These are phyloP conservation scores for Colletotrichum trifolii DNA, from an alignment of 2,329 filamentous ascomycete genomes.

Conservation along the genomic window DNA sequence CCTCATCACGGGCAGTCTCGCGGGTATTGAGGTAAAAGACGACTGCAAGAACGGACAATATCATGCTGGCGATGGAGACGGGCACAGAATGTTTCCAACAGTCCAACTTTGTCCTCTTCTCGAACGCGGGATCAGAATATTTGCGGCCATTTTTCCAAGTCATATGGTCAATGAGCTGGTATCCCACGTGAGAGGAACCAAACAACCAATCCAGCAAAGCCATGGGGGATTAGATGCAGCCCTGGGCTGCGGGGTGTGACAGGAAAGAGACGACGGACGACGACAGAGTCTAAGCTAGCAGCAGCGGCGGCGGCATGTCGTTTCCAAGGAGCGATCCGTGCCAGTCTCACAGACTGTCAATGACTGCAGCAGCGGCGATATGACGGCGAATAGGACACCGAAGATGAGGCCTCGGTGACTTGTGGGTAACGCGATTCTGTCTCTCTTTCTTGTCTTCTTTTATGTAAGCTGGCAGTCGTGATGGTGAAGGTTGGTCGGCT, in stretches of 20 bases:
- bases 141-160: slow-evolving; percentile 29
- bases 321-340: slow-evolving; percentile 36
- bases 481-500: not conserved
- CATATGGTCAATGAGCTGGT: slow-evolving; percentile 33
- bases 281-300: slow-evolving; percentile 30
- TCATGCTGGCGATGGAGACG: slow-evolving; percentile 32
- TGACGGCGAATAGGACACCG: slow-evolving; percentile 21
- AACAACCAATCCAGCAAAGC: slow-evolving; percentile 9
- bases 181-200: slow-evolving; percentile 34
- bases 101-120: slow-evolving; percentile 28
- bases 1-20: slow-evolving; percentile 24
- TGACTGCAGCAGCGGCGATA: slow-evolving; percentile 18
- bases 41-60: slow-evolving; percentile 29
- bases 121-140: slow-evolving; percentile 21
- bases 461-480: not conserved
- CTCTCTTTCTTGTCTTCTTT: not conserved
- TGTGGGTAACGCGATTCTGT: slow-evolving; percentile 3
- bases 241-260: slow-evolving; percentile 4
- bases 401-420: slow-evolving; percentile 29
- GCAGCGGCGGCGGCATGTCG: slow-evolving; percentile 24
- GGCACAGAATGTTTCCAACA: slow-evolving; percentile 29
- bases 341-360: slow-evolving; percentile 30
- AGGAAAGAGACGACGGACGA: slow-evolving; percentile 10
- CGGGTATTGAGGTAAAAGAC: slow-evolving; percentile 32
- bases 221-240: slow-evolving; percentile 16